Conservation (phyloP, 495 filamentous ascomycete genomes). For the Xylaria cubensis region DNA sequence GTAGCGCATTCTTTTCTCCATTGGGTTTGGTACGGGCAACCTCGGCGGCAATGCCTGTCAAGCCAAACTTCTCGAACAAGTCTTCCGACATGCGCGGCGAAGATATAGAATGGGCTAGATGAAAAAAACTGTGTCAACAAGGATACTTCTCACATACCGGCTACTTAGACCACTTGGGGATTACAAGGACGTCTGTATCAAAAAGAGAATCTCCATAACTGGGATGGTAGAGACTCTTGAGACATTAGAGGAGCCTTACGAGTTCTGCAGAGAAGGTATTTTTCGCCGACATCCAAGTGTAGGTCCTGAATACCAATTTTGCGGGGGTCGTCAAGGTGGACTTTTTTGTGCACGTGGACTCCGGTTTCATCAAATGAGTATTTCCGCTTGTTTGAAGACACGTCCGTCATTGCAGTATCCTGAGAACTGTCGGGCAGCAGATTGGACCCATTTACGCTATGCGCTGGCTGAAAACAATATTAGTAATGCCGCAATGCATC, state of each 20-base stretch:
- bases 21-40: conserved; percentile 61
- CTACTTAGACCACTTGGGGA: conserved; percentile 28
- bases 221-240: conserved; percentile 36
- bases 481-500: conserved; percentile 17
- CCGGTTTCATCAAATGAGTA: conserved; percentile 53
- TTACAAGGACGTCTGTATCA: conserved; percentile 24
- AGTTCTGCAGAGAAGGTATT: conserved; percentile 66
- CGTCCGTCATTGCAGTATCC: conserved; percentile 50
- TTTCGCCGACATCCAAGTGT: conserved; percentile 62
- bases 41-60: conserved; percentile 56
- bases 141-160: conserved; percentile 31
- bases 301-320: conserved; percentile 61
- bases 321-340: conserved; percentile 57
- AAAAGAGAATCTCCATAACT: conserved; percentile 16
- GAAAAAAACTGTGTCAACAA: conserved; percentile 56
- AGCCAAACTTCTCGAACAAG: conserved; percentile 57
- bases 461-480: conserved; percentile 46
- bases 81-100: conserved; percentile 53
- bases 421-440: conserved; percentile 47
- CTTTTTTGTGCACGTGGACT: conserved; percentile 61
- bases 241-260: conserved; percentile 62
- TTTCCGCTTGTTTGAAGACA: conserved; percentile 62
- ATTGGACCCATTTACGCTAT: conserved; percentile 63
- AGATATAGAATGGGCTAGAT: conserved; percentile 54
- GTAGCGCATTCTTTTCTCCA: conserved; percentile 61